Evolutionary conservation across 2,329 filamentous ascomycete genomes (phyloP).

Genomic region (Bimuria novae-zelandiae): DNA sequence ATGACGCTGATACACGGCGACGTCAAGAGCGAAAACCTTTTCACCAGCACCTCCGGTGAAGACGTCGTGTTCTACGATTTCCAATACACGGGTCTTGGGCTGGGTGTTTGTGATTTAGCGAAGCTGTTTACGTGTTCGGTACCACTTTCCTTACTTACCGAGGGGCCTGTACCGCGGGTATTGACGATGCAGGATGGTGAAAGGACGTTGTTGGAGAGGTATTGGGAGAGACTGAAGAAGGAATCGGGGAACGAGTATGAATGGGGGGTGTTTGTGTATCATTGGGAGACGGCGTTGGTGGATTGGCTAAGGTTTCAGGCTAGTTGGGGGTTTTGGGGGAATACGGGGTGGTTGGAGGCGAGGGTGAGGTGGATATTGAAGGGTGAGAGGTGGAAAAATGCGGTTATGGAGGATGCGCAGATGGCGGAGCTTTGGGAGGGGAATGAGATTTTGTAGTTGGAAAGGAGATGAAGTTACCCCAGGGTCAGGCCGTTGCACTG

Average conservation of each 20-base stretch:
- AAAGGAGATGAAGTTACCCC: too few relatives aligned
- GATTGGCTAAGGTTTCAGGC: constrained; percentile 63
- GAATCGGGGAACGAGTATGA: constrained; percentile 51
- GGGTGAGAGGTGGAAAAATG: constrained; percentile 26
- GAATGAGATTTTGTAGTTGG: too few relatives aligned
- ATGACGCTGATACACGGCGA: constrained; percentile 70
- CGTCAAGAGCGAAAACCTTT: constrained; percentile 72
- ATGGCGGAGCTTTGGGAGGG: constrained; percentile 2
- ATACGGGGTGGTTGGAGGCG: constrained; percentile 43
- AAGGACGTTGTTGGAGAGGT: constrained; percentile 55
- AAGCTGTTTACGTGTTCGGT: constrained; percentile 71
- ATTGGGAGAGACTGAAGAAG: constrained; percentile 49
- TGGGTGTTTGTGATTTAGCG: constrained; percentile 69
- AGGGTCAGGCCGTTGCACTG: too few relatives aligned
- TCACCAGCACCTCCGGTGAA: constrained; percentile 56
- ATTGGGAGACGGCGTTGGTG: constrained; percentile 70
- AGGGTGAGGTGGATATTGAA: constrained; percentile 34
- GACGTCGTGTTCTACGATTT: constrained; percentile 70
- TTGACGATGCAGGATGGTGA: constrained; percentile 60
- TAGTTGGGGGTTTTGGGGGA: constrained; percentile 46
- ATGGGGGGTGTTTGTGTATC: constrained; percentile 59
- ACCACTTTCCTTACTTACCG: constrained; percentile 57
- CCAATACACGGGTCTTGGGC: constrained; percentile 67
- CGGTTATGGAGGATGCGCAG: constrained; percentile 18
- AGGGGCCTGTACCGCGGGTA: constrained; percentile 39